Evolutionary conservation across 176 grass and related monocot genomes (phyloP).

Genomic region (Miscanthus lutarioriparius): DNA sequence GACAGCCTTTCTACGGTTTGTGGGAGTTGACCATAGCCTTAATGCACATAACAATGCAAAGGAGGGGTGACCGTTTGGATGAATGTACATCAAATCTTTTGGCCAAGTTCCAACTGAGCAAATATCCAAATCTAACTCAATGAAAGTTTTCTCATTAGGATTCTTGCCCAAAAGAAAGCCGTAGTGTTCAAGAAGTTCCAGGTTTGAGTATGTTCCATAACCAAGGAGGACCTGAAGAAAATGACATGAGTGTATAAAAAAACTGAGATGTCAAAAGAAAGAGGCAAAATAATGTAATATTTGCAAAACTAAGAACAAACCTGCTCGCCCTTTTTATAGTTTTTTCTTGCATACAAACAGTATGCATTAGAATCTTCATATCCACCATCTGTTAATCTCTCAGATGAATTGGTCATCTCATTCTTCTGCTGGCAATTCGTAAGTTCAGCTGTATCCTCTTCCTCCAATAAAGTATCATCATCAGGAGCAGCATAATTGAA

Average conservation of each 20-base stretch:
- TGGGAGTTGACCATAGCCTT: constrained; percentile 62
- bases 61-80: constrained; percentile 72
- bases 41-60: constrained; percentile 72
- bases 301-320: constrained; percentile 32
- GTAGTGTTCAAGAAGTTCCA: constrained; percentile 94
- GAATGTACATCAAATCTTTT: constrained; percentile 70
- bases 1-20: constrained; percentile 44
- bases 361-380: constrained; percentile 69
- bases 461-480: constrained; percentile 36
- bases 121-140: constrained; percentile 67
- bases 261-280: constrained; percentile 8
- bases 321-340: constrained; percentile 78
- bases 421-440: constrained; percentile 28
- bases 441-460: constrained; percentile 39
- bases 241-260: constrained; percentile 1
- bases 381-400: constrained; percentile 85
- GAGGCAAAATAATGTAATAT: background rate
- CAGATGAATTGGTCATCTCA: constrained; percentile 25
- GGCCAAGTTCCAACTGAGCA: constrained; percentile 56
- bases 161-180: constrained; percentile 82
- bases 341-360: constrained; percentile 83
- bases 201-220: constrained; percentile 79
- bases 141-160: constrained; percentile 83
- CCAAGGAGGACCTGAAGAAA: constrained; percentile 72
- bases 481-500: constrained; percentile 94